Conservation (phyloP, 352 stramenopile species). For the Peronospora destructor region DNA sequence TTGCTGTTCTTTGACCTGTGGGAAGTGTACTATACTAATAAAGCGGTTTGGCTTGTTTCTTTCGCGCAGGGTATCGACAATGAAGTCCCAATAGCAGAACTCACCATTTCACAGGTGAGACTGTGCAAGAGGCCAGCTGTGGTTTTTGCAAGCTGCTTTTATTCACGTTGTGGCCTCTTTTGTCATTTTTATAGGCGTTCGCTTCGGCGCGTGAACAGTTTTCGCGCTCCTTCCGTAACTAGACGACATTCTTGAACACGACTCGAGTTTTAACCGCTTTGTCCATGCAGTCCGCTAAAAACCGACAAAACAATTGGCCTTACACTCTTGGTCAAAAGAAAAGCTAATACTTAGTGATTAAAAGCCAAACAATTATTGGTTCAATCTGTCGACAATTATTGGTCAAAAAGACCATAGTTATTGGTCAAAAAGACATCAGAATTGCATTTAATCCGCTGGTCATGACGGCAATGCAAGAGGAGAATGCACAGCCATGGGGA, state of each 20-base stretch:
- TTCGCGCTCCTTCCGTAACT: constrained; percentile 84
- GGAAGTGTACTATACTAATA: neutral
- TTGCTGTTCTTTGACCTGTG: neutral
- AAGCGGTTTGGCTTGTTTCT: constrained; percentile 5
- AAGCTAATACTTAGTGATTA: too few species aligned
- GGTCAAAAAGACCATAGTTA: neutral
- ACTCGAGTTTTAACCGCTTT: constrained; percentile 4
- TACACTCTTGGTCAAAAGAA: neutral
- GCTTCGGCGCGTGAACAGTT: constrained; percentile 82
- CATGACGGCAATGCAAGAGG: constrained; percentile 8
- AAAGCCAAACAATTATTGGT: too few species aligned
- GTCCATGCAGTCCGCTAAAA: neutral
- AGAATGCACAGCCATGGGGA: constrained; percentile 34
- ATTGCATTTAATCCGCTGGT: neutral
- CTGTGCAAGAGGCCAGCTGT: neutral
- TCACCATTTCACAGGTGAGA: constrained; percentile 78
- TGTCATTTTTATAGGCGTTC: constrained; percentile 45
- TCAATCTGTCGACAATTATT: too few species aligned
- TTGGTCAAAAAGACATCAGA: constrained; percentile 2
- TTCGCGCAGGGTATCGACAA: constrained; percentile 72
- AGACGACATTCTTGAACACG: constrained; percentile 26
- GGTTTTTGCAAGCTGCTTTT: constrained; percentile 1
- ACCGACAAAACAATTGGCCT: neutral
- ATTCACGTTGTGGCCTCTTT: constrained; percentile 1
- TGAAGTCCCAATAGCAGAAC: constrained; percentile 79